Percentiles rank a stretch among this genome's conserved stretches.
phyloP scores from a whole-genome alignment of 257 asterid species.

The Capsicum chinense region DNA sequence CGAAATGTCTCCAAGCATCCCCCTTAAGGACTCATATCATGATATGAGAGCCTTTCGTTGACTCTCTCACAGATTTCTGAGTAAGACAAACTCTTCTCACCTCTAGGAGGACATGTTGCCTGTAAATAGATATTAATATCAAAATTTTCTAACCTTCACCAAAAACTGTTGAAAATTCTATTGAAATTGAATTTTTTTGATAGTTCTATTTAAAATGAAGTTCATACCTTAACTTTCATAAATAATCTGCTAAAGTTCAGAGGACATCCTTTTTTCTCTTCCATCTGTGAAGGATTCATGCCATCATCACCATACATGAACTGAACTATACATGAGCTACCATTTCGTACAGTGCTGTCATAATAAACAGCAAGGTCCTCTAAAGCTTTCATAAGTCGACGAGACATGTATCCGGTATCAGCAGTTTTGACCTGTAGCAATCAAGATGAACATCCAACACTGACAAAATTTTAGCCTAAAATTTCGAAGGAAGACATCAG shows the following conservation, averaged over 20 bases:
- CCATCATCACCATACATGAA: slow-evolving; percentile 93
- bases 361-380: slow-evolving; percentile 85
- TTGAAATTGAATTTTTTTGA: background rate
- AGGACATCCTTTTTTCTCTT: slow-evolving; percentile 84
- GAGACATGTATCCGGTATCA: slow-evolving; percentile 97
- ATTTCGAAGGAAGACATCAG: slow-evolving; percentile 10
- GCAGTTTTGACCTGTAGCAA: slow-evolving; percentile 93
- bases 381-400: slow-evolving; percentile 92
- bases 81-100: slow-evolving; percentile 53
- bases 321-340: slow-evolving; percentile 82
- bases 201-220: slow-evolving; percentile 11
- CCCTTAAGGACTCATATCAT: slow-evolving; percentile 49
- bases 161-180: background rate
- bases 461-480: slow-evolving; percentile 21
- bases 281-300: slow-evolving; percentile 98
- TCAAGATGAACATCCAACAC: slow-evolving; percentile 22
- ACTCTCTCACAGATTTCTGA: slow-evolving; percentile 49
- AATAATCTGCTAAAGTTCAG: slow-evolving; percentile 83
- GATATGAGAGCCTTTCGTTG: slow-evolving; percentile 53
- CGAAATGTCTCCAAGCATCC: slow-evolving; percentile 65
- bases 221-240: slow-evolving; percentile 82
- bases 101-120: slow-evolving; percentile 93
- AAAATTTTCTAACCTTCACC: background rate
- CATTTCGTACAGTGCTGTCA: slow-evolving; percentile 89
- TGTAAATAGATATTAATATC: slow-evolving; percentile 44